Conservation (phyloP, 1,284 basidiomycete genomes). For the Rhizoctonia solani region DNA sequence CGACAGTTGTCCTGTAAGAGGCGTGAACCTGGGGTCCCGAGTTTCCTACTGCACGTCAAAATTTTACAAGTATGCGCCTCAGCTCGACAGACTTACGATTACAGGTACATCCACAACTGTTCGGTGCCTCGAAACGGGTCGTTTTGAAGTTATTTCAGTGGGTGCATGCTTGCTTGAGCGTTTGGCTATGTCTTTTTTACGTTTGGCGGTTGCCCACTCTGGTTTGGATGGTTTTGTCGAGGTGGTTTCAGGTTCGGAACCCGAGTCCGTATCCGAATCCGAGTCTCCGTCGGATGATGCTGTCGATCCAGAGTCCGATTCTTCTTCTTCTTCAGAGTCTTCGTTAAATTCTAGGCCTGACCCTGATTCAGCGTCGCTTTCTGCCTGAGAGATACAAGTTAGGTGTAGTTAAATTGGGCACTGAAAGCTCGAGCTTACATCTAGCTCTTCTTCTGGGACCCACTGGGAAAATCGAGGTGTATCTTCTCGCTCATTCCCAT, state of each 20-base stretch:
- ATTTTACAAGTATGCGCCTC: neutral
- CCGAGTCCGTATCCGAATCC: conserved; percentile 41
- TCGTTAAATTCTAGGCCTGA: conserved; percentile 36
- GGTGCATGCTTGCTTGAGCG: conserved; percentile 91
- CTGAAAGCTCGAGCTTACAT: conserved; percentile 41
- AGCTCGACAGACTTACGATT: conserved; percentile 58
- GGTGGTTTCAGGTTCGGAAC: conserved; percentile 42
- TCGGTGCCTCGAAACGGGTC: conserved; percentile 78
- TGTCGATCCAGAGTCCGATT: conserved; percentile 39
- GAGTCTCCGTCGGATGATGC: conserved; percentile 47
- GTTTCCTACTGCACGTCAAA: conserved; percentile 48
- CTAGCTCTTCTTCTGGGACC: conserved; percentile 57
- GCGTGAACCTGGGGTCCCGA: conserved; percentile 89
- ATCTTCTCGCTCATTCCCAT: conserved; percentile 50
- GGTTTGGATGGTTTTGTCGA: conserved; percentile 38
- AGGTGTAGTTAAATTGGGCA: conserved; percentile 42
- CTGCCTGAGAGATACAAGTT: conserved; percentile 36
- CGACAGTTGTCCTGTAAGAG: conserved; percentile 73
- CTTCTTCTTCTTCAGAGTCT: conserved; percentile 34
- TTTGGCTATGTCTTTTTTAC: conserved; percentile 53
- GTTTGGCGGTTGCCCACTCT: conserved; percentile 20
- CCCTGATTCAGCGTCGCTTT: conserved; percentile 47
- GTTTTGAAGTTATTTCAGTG: conserved; percentile 81
- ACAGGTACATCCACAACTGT: conserved; percentile 74
- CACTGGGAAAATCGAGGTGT: conserved; percentile 59